Evolutionary conservation across 352 stramenopile genomes (phyloP), one percentile per base, ranked within the genome.

Genomic region (Globisporangium acanthophoron): DNA sequence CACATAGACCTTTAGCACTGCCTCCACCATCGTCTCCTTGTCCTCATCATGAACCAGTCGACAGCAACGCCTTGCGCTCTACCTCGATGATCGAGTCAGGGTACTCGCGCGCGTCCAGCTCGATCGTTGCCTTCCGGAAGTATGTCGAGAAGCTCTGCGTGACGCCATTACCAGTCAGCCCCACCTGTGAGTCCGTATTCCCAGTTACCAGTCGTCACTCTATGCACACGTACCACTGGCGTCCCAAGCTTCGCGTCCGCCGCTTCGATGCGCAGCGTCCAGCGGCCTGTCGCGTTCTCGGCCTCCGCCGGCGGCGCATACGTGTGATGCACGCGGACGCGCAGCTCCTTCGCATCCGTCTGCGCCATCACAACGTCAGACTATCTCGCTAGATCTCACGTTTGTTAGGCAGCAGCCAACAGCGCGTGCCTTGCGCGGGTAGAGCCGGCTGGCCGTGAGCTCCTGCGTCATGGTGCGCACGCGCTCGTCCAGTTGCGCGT

Each of bases 61-160:
- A 29, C 24, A 20, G 5, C 16, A 21, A 31, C 44, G 3, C 13
- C 8, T 15, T 12, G 24, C 44, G 12, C 20, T 16, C n/a, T 29
- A 86, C 78, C 61, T 92, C 79, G 52, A 90, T 76, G 52, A 85
- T 70, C 37, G 82, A 75, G 58, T 90, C 81, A 6, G 72, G 70
- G 65, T 90, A 88, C 43, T 88, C 44, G 20, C 77, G 78, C 39
- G 81, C 77, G 41, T 88, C 77, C 40, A 92, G 56, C 56, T 90
- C 77, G 48, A 92, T 87, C 37, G 78, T 83, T 27, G 69, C 70
- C 59, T 92, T 92, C 40, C 81, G 75, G 52, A 92, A 92, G 64
- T 87, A 87, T 56, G 69, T 86, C 13, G 81, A 83, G 56, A 92
- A 85, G 72, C 82, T 90, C 80, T 91, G 51, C 18, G 35, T 18